Evolutionary conservation across 108 stramenopile genomes (phyloP).

Genomic region (Pseudonitzschia delicatissima): DNA sequence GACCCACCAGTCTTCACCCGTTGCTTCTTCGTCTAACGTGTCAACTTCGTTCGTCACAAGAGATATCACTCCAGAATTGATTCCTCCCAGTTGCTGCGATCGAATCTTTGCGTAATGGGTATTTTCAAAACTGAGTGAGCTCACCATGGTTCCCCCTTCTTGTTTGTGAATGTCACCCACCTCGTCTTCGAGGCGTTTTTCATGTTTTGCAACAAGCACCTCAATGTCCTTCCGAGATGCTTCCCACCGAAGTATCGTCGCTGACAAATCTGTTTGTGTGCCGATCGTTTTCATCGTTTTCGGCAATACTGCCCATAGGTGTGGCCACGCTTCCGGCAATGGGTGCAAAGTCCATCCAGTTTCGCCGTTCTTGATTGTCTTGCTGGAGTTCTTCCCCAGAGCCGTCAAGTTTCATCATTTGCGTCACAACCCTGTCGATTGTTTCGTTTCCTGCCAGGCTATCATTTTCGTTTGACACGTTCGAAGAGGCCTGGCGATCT

Average conservation of each 20-base stretch:
- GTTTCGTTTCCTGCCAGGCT: conserved; percentile 10
- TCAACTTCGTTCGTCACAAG: too few species aligned
- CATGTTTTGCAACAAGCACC: neutral
- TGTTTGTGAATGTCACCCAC: neutral
- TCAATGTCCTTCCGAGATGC: conserved; percentile 8
- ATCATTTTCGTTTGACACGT: neutral
- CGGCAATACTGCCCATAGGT: neutral
- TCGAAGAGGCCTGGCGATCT: neutral
- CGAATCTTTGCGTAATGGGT: neutral
- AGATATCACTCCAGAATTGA: neutral
- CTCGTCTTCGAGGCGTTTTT: neutral
- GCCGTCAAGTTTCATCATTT: neutral
- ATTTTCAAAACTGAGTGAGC: neutral
- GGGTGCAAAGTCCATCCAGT: neutral
- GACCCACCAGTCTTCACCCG: too few species aligned
- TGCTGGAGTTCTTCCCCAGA: neutral
- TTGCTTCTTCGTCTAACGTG: too few species aligned
- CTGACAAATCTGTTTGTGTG: neutral
- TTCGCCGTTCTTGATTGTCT: neutral
- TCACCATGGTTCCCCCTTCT: conserved; percentile 1
- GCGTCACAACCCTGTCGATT: neutral
- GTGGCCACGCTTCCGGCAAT: neutral
- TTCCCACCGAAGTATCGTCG: conserved; percentile 17
- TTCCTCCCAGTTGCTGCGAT: neutral
- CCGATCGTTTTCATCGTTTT: neutral